Evolutionary conservation across 1,284 basidiomycete genomes (phyloP).

Genomic region (Lentinula novae-zelandiae): DNA sequence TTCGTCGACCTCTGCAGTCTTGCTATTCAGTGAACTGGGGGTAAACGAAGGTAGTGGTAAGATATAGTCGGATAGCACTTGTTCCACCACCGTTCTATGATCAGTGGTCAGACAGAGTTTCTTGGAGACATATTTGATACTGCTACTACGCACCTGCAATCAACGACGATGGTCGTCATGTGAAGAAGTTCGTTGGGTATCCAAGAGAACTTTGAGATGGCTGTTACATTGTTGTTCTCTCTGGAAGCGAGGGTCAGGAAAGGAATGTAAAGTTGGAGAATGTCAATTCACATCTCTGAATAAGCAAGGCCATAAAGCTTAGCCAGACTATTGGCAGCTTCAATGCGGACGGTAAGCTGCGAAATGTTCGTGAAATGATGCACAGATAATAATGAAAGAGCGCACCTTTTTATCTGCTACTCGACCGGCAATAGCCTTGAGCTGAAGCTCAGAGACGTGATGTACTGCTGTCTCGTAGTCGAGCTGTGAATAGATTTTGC

Average conservation of each 20-base stretch:
- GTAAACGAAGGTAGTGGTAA: slow-evolving; percentile 70
- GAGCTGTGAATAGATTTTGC: slow-evolving; percentile 77
- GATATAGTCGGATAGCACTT: slow-evolving; percentile 70
- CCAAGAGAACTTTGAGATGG: slow-evolving; percentile 87
- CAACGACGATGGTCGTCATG: slow-evolving; percentile 44
- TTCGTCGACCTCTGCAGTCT: slow-evolving; percentile 58
- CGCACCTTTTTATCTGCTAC: slow-evolving; percentile 84
- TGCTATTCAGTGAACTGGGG: slow-evolving; percentile 41
- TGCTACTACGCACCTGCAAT: slow-evolving; percentile 49
- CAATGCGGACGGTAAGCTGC: slow-evolving; percentile 73
- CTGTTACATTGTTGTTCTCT: slow-evolving; percentile 74
- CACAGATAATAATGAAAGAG: neutral
- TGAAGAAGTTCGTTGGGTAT: slow-evolving; percentile 79
- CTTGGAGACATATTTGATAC: neutral
- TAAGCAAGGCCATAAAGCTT: slow-evolving; percentile 82
- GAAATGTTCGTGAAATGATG: neutral
- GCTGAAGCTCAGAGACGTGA: slow-evolving; percentile 64
- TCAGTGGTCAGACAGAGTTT: slow-evolving; percentile 1
- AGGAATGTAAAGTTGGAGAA: neutral
- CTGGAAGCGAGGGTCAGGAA: slow-evolving; percentile 35
- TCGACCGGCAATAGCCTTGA: slow-evolving; percentile 69
- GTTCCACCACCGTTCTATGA: slow-evolving; percentile 53
- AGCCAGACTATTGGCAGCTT: slow-evolving; percentile 78
- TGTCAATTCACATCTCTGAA: slow-evolving; percentile 75
- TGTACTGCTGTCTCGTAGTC: slow-evolving; percentile 92